phyloP scores from a whole-genome alignment of 768 basidiomycete genomes.

The Mycena epipterygia region DNA sequence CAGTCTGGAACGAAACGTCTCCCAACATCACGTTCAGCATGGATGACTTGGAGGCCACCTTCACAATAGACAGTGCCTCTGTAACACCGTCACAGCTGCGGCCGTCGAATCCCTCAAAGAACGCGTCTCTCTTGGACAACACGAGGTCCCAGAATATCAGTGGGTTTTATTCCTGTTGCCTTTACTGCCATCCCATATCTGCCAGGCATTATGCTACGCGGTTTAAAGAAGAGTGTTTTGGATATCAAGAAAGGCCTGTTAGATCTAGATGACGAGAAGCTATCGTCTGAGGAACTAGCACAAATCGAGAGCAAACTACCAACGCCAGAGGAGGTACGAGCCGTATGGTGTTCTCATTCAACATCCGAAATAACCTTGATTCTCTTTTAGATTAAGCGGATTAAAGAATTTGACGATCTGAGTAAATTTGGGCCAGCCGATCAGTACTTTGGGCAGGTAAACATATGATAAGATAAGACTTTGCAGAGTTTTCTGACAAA shows the following conservation, averaged over 20 bases:
- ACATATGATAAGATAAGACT: slow-evolving; percentile 24
- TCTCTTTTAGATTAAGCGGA: slow-evolving; percentile 64
- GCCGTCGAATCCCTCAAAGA: slow-evolving; percentile 58
- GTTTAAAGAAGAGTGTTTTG: slow-evolving; percentile 74
- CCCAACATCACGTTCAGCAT: slow-evolving; percentile 64
- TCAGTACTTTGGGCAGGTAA: slow-evolving; percentile 83
- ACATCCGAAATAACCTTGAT: background rate
- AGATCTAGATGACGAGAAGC: slow-evolving; percentile 74
- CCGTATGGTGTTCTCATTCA: slow-evolving; percentile 23
- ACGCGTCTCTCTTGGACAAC: slow-evolving; percentile 84
- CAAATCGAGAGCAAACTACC: slow-evolving; percentile 83
- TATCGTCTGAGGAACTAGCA: slow-evolving; percentile 83
- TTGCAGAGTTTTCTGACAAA: background rate
- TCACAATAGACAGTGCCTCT: slow-evolving; percentile 67
- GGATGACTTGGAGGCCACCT: slow-evolving; percentile 81
- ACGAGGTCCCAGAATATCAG: slow-evolving; percentile 86
- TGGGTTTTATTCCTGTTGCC: slow-evolving; percentile 44
- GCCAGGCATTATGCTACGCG: slow-evolving; percentile 86
- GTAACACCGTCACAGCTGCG: slow-evolving; percentile 57
- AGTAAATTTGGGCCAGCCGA: slow-evolving; percentile 86
- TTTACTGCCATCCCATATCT: slow-evolving; percentile 11
- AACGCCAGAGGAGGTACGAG: slow-evolving; percentile 89
- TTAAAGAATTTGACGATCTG: slow-evolving; percentile 80
- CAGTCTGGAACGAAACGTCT: slow-evolving; percentile 79
- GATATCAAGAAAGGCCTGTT: slow-evolving; percentile 82